phyloP scores from a whole-genome alignment of 2,329 filamentous ascomycete species.

The Calonectria hongkongensis region DNA sequence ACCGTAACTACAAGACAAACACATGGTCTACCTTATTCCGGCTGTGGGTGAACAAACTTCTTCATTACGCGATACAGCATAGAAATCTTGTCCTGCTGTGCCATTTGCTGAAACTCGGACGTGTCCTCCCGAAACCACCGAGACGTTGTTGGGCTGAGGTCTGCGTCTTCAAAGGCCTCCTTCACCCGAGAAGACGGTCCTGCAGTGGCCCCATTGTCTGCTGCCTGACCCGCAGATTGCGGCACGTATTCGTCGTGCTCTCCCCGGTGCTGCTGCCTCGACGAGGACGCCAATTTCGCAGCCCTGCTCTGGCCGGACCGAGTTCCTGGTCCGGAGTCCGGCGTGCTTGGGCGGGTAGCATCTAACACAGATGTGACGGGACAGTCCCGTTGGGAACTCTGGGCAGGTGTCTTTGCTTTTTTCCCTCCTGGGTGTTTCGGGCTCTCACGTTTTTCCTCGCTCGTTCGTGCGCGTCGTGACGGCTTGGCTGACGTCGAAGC shows the following conservation, averaged over 20 bases:
- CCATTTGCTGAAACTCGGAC: constrained; percentile 30
- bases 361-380: too few species aligned
- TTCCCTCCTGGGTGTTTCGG: neutral
- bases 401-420: too few species aligned
- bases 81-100: neutral
- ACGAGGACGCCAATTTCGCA: neutral
- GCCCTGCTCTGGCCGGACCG: constrained; percentile 6
- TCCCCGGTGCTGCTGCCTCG: neutral
- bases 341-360: neutral
- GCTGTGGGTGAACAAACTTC: neutral
- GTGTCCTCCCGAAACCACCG: constrained; percentile 39
- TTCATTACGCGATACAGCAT: constrained; percentile 36
- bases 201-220: neutral
- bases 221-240: neutral
- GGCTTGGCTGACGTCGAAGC: neutral
- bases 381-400: neutral
- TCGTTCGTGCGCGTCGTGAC: too few species aligned
- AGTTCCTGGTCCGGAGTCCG: neutral
- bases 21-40: neutral
- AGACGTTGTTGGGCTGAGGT: neutral
- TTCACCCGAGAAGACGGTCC: neutral
- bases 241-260: neutral
- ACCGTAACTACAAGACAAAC: neutral
- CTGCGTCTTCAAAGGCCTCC: neutral
- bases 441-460: neutral